A percentile compares a stretch with the other conserved stretches of the same genome.
Evolutionary conservation across 768 basidiomycete genomes (phyloP).

Genomic region (Boletus subparvulus): DNA sequence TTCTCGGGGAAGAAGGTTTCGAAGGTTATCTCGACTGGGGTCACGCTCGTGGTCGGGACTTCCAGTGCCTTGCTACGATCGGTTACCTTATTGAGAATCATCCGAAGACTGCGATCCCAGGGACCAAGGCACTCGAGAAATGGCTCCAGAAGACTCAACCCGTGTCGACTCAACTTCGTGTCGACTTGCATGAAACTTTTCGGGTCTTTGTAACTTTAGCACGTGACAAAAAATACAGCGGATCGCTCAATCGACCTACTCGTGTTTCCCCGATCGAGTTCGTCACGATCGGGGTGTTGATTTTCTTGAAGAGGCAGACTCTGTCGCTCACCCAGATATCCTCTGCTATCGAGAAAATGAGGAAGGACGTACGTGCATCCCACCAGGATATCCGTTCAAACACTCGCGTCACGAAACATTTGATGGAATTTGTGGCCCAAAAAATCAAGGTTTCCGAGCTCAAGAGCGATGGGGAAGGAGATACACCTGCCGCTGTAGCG

Average conservation of each 20-base stretch:
- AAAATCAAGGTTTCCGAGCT: slow-evolving; percentile 34
- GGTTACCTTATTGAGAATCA: slow-evolving; percentile 33
- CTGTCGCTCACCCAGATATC: slow-evolving; percentile 43
- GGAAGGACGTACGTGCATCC: slow-evolving; percentile 36
- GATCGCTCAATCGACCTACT: slow-evolving; percentile 34
- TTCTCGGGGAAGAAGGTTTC: slow-evolving; percentile 38
- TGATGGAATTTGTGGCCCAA: slow-evolving; percentile 33
- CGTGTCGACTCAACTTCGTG: slow-evolving; percentile 28
- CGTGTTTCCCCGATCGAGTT: slow-evolving; percentile 46
- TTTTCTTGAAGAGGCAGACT: slow-evolving; percentile 35
- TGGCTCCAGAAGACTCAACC: slow-evolving; percentile 34
- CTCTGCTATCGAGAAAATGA: slow-evolving; percentile 41
- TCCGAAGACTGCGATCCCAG: slow-evolving; percentile 28
- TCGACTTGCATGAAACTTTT: slow-evolving; percentile 34
- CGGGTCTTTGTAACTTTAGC: slow-evolving; percentile 36
- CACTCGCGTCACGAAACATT: slow-evolving; percentile 33
- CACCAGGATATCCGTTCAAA: slow-evolving; percentile 45
- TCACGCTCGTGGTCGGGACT: slow-evolving; percentile 45
- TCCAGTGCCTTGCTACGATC: slow-evolving; percentile 43
- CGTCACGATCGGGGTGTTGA: slow-evolving; percentile 43
- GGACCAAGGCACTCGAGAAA: slow-evolving; percentile 34
- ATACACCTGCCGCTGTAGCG: slow-evolving; percentile 25
- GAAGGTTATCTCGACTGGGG: slow-evolving; percentile 43
- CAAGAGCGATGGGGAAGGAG: slow-evolving; percentile 32
- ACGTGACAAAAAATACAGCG: slow-evolving; percentile 31